Evolutionary conservation across 2,329 filamentous ascomycete species (phyloP), one percentile per base, ranked within the genome.

Genomic region (Verticillium dahliae): DNA sequence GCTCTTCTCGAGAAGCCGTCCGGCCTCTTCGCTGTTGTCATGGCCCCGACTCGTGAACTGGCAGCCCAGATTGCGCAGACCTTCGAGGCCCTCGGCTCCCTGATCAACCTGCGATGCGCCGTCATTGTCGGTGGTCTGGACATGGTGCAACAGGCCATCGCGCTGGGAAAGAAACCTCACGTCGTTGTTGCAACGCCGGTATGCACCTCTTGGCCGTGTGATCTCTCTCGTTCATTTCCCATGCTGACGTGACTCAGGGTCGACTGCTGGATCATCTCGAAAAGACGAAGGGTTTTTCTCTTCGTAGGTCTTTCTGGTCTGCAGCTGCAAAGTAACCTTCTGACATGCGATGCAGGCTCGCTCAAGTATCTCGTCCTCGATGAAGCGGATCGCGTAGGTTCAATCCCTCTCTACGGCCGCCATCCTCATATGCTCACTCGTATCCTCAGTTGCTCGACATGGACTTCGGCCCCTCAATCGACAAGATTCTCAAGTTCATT

Each of bases 321-420:
- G 15, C 22, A 10, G n/a, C 11, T 27, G 18, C 7, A 13, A 13
- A 31, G 7, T 22, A 22, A 9, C 9, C 22, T 7, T 52, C 45
- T 52, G 45, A 52, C 45, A 10, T 52, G 39, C 15, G 45, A 9
- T 27, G 4, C 98, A 57, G 85, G 90, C 35, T 83, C 84, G 4
- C 80, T 97, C 41, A 93, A 93, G 71, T 97, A 94, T 71, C 80
- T 98, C 3, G 93, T 97, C 64, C 92, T 98, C 85, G 94, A 97
- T 71, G 94, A 97, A 77, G 94, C 94, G 31, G 94, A 98, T 74
- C 83, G 93, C 11, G 45, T 62, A 52, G 10, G 45, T 52, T 11
- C 18, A 22, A 3, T 4, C 18, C 4, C 18, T 11, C 18, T 6
- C 7, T 18, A 7, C 18, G 9, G 9, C 11, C 9, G 18, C 18